Base-by-base conservation (phyloP, 768 basidiomycete genomes). In the Leccinum rimulosum region DNA sequence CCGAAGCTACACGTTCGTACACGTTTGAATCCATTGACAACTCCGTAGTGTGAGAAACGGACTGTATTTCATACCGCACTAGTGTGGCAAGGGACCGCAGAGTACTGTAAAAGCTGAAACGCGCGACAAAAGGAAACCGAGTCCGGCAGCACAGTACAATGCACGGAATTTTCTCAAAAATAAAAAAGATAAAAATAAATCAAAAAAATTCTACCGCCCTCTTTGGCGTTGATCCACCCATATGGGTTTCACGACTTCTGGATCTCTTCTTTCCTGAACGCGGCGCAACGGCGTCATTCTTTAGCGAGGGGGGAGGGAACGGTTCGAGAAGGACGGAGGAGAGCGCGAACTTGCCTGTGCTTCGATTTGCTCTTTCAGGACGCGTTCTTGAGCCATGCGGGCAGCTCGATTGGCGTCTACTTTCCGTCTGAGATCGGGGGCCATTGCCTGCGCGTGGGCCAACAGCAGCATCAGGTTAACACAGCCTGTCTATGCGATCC, bases 361-460 rank as follows among this genome's bases (percentile, higher is more conserved):
- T 57, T 79, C 75, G 6, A 78, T 74, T 65, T 82, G 81, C 64
- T 78, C 79, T 68, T 78, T 79, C 68, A 79, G 77, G 58, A 80
- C 81, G 51, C 76, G 76, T 74, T 87, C 87, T 68, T 80, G 76
- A 4, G 80, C 79, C 11, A 80, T 63, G 31, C 87, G 79, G 8
- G 80, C 73, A 15, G 79, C 79, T 36, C 84, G 80, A 57, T 79
- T 76, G 3, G 81, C 81, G 64, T 89, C 87, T 17, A 88, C 87
- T 64, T 82, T 83, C 50, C 82, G 79, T 63, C 78, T 80, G 61
- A 88, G 70, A 74, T 86, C 85, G 61, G 87, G 87, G 22, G 87
- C 79, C 78, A 89, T 77, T 68, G 78, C 75, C 86, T 88, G 61
- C 27, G 57, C 40, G 55, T 43, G 40, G 11, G 11, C 28, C 49